phyloP scores from a whole-genome alignment of 2,329 filamentous ascomycete genomes.

The Colletotrichum euphorbiae region DNA sequence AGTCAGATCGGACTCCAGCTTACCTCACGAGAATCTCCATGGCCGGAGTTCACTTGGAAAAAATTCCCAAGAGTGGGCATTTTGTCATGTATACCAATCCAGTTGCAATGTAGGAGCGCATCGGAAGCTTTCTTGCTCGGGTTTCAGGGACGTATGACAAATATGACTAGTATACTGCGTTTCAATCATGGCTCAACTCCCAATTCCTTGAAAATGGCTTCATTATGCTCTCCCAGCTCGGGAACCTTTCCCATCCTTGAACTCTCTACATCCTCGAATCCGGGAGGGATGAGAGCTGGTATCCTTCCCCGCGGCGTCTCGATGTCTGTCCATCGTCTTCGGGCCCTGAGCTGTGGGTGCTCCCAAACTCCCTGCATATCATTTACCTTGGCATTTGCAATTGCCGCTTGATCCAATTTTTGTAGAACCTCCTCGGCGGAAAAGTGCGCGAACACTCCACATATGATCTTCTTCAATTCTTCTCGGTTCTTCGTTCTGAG shows the following conservation, averaged over 20 bases:
- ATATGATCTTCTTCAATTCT: conserved; percentile 59
- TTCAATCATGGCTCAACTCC: conserved; percentile 4
- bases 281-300: conserved; percentile 62
- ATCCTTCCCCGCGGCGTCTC: conserved; percentile 59
- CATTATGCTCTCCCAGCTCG: conserved; percentile 32
- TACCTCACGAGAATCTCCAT: conserved; percentile 36
- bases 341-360: conserved; percentile 63
- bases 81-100: conserved; percentile 47
- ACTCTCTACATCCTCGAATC: conserved; percentile 45
- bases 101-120: conserved; percentile 17
- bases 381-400: conserved; percentile 67
- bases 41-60: conserved; percentile 41
- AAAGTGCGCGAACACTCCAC: conserved; percentile 52
- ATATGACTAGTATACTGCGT: not conserved
- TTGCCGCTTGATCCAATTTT: conserved; percentile 59
- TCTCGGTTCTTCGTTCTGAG: conserved; percentile 59
- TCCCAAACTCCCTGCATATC: conserved; percentile 66
- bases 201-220: conserved; percentile 28
- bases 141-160: no score
- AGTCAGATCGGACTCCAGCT: conserved; percentile 36
- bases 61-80: conserved; percentile 43
- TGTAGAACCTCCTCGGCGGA: conserved; percentile 54
- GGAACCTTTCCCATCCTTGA: conserved; percentile 34
- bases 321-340: conserved; percentile 63
- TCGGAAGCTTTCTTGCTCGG: conserved; percentile 3